These are phyloP conservation scores for Esteya vermicola DNA, from an alignment of 2,329 filamentous ascomycete genomes.

Conservation along the genomic window DNA sequence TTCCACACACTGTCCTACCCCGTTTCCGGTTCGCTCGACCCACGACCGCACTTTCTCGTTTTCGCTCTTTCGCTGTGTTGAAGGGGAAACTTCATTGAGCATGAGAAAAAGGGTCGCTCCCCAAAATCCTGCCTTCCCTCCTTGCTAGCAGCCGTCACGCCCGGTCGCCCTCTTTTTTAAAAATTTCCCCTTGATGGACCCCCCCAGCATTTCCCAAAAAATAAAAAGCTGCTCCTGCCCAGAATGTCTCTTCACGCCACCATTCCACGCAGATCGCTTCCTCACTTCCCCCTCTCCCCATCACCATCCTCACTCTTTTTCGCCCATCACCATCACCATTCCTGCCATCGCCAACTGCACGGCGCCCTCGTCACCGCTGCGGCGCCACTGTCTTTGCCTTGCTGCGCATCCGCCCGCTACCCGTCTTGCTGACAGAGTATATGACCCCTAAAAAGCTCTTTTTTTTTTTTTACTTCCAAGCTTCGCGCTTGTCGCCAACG, in stretches of 20 bases:
- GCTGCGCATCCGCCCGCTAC: too few relatives aligned
- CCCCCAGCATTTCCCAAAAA: too few relatives aligned
- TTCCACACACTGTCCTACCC: slow-evolving; percentile 4
- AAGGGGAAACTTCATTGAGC: slow-evolving; percentile 9
- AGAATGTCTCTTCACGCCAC: slow-evolving; percentile 13
- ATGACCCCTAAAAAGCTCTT: slow-evolving; percentile 1
- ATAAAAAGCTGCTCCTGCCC: slow-evolving; percentile 8
- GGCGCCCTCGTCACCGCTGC: slow-evolving; percentile 3
- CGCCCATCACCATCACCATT: slow-evolving; percentile 9
- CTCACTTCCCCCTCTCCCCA: slow-evolving; percentile 10
- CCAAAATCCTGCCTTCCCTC: slow-evolving; percentile 8
- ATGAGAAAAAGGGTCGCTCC: slow-evolving; percentile 4
- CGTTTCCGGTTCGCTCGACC: slow-evolving; percentile 9
- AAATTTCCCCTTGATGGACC: too few relatives aligned
- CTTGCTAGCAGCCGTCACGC: slow-evolving; percentile 12
- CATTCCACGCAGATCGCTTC: slow-evolving; percentile 8
- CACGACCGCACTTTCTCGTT: too few relatives aligned
- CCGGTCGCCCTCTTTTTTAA: slow-evolving; percentile 8
- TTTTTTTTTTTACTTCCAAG: background rate
- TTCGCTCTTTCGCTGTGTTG: too few relatives aligned
- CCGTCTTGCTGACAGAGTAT: too few relatives aligned
- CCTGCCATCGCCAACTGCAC: slow-evolving; percentile 7
- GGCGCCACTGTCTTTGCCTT: slow-evolving; percentile 5
- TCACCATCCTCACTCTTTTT: slow-evolving; percentile 8
- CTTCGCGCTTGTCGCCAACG: background rate